Evolutionary conservation across 192 early-diverging fungal species (phyloP), one percentile per base, ranked within the genome.

Genomic region (Coemansia sp.): DNA sequence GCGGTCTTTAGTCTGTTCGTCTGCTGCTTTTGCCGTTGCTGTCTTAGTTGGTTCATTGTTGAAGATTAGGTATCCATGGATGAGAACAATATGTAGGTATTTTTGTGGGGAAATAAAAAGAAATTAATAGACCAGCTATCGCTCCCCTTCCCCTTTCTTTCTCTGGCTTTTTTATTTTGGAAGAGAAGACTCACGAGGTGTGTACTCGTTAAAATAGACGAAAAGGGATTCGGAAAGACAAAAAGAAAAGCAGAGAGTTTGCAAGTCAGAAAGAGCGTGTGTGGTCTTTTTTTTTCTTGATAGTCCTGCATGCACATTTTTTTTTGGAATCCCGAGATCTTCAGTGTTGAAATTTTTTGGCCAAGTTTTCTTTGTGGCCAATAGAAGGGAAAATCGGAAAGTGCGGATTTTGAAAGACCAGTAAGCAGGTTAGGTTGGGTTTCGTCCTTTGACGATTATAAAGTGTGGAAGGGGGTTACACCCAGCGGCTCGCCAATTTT

Each of bases 51-150:
- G 51, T 53, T 53, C 51, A 53, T 53, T 53, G 20, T 12, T 53
- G 51, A 18, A 18, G 15, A 18, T 14, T 12, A 20, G 6, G 20
- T 20, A 49, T 9, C 46, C 46, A 49, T 49, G 20, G 7, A 26
- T 11, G 26, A 9, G 55, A 57, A 57, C 55, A 57, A 57, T 57
- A 35, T 20, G 15, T 14, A 14, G 33, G 46, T 39, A 34, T 34
- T 35, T 33, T 43, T 38, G 44, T 10, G 33, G 8, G 63, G 33
- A 60, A n/a, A 26, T 52, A 60, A 60, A 60, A 66, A 64, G 49
- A 16, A n/a, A 52, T 45, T 21, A 34, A 20, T 59, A 36, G 14
- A 38, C 14, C 3, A 59, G 57, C 14, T 18, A 59, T 59, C 18
- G 9, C 24, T 26, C 18, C 35, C 44, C 14, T 16, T 46, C 16